A percentile compares a stretch with the other conserved stretches of the same genome.
Evolutionary conservation across 768 basidiomycete species (phyloP).

Genomic region (Termitomyces sp.): DNA sequence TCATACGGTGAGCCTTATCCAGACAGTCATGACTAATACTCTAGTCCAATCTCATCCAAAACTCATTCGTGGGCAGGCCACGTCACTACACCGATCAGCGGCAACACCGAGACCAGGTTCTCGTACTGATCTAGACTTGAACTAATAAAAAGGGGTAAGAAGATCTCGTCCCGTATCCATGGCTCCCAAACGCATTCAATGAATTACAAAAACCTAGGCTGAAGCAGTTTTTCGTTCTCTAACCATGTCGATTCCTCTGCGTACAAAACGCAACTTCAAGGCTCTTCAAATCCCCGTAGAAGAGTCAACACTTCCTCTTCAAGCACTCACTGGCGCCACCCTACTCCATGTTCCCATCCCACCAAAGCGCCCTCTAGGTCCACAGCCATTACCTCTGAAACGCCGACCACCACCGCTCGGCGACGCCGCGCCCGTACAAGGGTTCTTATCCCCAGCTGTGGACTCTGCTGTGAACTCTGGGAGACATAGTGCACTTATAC

Average conservation of each 20-base stretch:
- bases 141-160: neutral
- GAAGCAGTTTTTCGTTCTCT: too few species aligned
- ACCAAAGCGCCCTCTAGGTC: constrained; percentile 26
- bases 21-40: too few species aligned
- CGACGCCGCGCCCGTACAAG: constrained; percentile 39
- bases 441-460: constrained; percentile 14
- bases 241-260: constrained; percentile 42
- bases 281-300: constrained; percentile 70
- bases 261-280: constrained; percentile 93
- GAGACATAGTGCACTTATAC: constrained; percentile 63
- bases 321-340: neutral
- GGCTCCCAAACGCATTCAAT: neutral
- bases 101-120: neutral
- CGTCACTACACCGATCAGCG: neutral
- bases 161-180: neutral
- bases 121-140: neutral
- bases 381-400: constrained; percentile 31
- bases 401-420: constrained; percentile 65
- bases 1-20: neutral
- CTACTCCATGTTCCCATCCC: constrained; percentile 35
- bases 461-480: constrained; percentile 29
- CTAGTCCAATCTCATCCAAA: neutral
- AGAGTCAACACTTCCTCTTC: constrained; percentile 25
- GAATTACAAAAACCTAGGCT: neutral
- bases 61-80: neutral